Evolutionary conservation across 2,329 filamentous ascomycete genomes (phyloP).

Genomic region (Stachybotrys elegans): DNA sequence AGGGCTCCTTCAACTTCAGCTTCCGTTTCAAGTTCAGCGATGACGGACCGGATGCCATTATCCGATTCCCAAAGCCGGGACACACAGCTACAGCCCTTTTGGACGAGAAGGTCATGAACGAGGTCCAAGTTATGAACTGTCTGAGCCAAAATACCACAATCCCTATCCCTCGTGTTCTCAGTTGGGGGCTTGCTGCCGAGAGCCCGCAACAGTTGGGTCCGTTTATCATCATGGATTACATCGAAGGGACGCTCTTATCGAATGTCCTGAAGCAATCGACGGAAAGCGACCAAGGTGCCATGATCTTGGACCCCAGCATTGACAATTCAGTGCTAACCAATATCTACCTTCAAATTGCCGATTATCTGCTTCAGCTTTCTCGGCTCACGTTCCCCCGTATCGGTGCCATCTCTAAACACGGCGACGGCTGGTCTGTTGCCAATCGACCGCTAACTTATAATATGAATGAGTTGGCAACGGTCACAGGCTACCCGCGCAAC

Average conservation of each 20-base stretch:
- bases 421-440: slow-evolving; percentile 22
- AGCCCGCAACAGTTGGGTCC: slow-evolving; percentile 24
- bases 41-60: slow-evolving; percentile 14
- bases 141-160: slow-evolving; percentile 23
- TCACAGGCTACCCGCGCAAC: slow-evolving; percentile 22
- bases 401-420: slow-evolving; percentile 26
- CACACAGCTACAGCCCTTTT: slow-evolving; percentile 12
- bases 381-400: slow-evolving; percentile 22
- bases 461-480: slow-evolving; percentile 31
- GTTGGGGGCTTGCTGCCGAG: slow-evolving; percentile 21
- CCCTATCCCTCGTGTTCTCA: slow-evolving; percentile 19
- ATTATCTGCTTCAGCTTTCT: slow-evolving; percentile 23
- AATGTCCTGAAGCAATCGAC: slow-evolving; percentile 19
- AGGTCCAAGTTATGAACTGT: slow-evolving; percentile 19
- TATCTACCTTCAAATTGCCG: slow-evolving; percentile 18
- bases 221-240: slow-evolving; percentile 27
- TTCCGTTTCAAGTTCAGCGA: slow-evolving; percentile 16
- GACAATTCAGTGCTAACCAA: slow-evolving; percentile 14
- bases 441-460: slow-evolving; percentile 31
- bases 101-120: slow-evolving; percentile 27
- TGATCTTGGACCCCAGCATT: slow-evolving; percentile 14
- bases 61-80: slow-evolving; percentile 20
- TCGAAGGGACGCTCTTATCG: slow-evolving; percentile 18
- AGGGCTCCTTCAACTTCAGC: slow-evolving; percentile 23
- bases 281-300: slow-evolving; percentile 14